Evolutionary conservation across 441 rosid species (phyloP).

Genomic region (Gossypium gossypioides): DNA sequence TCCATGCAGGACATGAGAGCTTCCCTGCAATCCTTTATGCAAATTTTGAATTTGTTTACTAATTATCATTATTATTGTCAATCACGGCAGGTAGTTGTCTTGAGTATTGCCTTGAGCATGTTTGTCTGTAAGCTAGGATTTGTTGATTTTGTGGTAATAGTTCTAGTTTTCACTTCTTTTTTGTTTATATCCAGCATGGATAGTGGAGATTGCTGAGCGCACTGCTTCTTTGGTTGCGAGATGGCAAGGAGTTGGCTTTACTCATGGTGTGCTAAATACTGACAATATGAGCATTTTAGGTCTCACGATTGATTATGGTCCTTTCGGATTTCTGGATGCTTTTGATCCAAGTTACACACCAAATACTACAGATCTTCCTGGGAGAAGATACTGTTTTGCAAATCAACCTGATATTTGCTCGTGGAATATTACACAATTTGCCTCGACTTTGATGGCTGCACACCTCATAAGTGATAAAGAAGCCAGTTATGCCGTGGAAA

Average conservation of each 20-base stretch:
- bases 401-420: conserved; percentile 91
- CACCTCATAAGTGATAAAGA: conserved; percentile 70
- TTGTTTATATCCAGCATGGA: conserved; percentile 58
- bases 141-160: background rate
- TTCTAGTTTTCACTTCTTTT: background rate
- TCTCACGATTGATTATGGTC: conserved; percentile 91
- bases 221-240: conserved; percentile 74
- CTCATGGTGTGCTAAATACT: conserved; percentile 93
- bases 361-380: conserved; percentile 95
- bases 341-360: conserved; percentile 97
- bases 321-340: conserved; percentile 96
- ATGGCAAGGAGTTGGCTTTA: conserved; percentile 98
- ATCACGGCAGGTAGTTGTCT: background rate
- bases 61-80: background rate
- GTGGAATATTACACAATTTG: conserved; percentile 86
- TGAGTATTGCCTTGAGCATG: background rate
- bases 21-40: background rate
- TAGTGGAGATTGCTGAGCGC: conserved; percentile 82
- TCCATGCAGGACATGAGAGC: background rate
- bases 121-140: background rate
- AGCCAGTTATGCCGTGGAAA: conserved; percentile 85
- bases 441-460: conserved; percentile 56
- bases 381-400: conserved; percentile 89
- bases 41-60: background rate
- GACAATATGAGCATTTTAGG: conserved; percentile 97